Evolutionary conservation across 345 rosid species (phyloP), one percentile per base, ranked within the genome.

Genomic region (Cochlearia excelsa): DNA sequence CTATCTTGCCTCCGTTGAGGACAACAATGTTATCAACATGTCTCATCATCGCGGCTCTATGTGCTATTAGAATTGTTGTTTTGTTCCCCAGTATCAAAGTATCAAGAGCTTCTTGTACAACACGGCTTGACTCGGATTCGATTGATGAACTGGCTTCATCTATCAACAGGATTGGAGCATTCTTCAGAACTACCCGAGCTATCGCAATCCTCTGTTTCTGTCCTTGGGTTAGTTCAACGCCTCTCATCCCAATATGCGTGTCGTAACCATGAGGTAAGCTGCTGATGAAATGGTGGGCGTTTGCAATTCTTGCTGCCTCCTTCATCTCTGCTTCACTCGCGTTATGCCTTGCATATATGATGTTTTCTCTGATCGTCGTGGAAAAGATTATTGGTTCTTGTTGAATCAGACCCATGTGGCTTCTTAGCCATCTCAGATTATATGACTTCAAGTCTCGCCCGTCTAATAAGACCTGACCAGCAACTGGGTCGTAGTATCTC

Each of bases 251-350:
- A 35, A 93, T 92, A 63, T 89, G 95, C 0, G 97, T 93, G 78
- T 93, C 99, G 45, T 93, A 93, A 54, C 99, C 99, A 58, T 89
- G 96, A 63, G 99, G 90, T 68, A 89, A 81, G 63, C 92, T 93
- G 79, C 99, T 93, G 71, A 93, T 93, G 70, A 89, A 93, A 79
- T 89, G 99, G 75, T 93, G 99, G 45, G 99, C 99, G 57, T 93
- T 93, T 46, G 99, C 99, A 65, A 94, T 90, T 77, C 99, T 81
- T 28, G 99, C 99, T 64, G 99, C 99, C 75, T 94, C 99, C 74
- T 94, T 90, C 70, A 94, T 75, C 83, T 94, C 99, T 3, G 97
- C 90, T 75, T 90, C 99, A 31, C 96, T 87, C 5, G 99, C 97
- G 63, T 87, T 94, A 63, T 90, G 99, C 78, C 96, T 87, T 43